Evolutionary conservation across 2,329 filamentous ascomycete genomes (phyloP).

Genomic region (Aureobasidium mangrovei): DNA sequence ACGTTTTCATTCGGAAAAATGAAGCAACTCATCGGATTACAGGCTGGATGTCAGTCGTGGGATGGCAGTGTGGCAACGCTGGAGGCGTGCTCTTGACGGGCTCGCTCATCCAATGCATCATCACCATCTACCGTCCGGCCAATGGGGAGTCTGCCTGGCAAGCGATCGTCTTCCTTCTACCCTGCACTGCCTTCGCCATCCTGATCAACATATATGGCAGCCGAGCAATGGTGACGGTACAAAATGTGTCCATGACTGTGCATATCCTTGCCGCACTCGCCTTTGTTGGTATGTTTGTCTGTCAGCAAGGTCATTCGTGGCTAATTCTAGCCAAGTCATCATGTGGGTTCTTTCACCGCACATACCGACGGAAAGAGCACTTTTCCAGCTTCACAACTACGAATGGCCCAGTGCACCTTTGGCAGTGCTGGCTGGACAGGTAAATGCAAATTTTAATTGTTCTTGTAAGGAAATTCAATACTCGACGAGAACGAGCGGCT

Average conservation of each 20-base stretch:
- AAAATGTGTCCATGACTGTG: constrained; percentile 31
- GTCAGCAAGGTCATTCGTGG: too few species aligned
- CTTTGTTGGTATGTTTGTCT: constrained; percentile 14
- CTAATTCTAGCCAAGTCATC: constrained; percentile 1
- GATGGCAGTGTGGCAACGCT: constrained; percentile 20
- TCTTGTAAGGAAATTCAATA: neutral
- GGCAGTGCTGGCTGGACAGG: constrained; percentile 26
- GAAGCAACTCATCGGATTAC: neutral
- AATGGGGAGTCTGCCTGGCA: neutral
- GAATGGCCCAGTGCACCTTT: constrained; percentile 29
- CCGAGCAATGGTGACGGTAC: constrained; percentile 17
- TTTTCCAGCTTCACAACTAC: constrained; percentile 29
- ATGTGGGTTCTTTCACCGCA: constrained; percentile 22
- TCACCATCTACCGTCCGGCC: constrained; percentile 8
- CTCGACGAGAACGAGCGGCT: neutral
- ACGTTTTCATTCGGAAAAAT: neutral
- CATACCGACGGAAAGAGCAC: constrained; percentile 24
- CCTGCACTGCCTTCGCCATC: neutral
- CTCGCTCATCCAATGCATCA: constrained; percentile 18
- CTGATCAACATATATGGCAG: neutral
- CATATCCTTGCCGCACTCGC: constrained; percentile 32
- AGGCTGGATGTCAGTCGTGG: constrained; percentile 18
- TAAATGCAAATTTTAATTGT: constrained; percentile 20
- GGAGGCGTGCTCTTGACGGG: constrained; percentile 19
- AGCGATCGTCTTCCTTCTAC: neutral